phyloP scores from a whole-genome alignment of 1,284 basidiomycete species.

The Hymenochaete sp. region DNA sequence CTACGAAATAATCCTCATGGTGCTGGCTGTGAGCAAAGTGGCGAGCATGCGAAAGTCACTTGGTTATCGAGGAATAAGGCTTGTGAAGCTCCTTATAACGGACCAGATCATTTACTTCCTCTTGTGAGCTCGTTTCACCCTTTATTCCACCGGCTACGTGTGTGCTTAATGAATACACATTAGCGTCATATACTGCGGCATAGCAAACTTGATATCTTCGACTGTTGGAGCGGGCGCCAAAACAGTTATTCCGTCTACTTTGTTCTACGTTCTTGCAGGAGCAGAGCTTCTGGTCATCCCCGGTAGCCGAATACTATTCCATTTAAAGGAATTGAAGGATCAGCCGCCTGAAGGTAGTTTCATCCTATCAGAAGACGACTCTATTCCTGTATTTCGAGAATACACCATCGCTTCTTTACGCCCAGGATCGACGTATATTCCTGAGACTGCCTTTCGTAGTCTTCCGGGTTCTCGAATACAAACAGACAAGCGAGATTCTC shows the following conservation, averaged over 20 bases:
- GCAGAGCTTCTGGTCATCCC: neutral
- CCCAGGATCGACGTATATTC: neutral
- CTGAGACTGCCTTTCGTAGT: neutral
- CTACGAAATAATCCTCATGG: neutral
- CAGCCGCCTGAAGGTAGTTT: neutral
- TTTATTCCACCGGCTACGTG: neutral
- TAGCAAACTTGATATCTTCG: neutral
- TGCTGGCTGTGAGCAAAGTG: neutral
- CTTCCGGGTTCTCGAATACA: neutral
- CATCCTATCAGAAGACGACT: neutral
- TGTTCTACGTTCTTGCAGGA: neutral
- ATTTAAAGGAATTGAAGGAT: neutral
- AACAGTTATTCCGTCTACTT: neutral
- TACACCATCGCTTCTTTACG: neutral
- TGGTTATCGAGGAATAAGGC: neutral
- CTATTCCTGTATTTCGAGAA: neutral
- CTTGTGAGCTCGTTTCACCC: neutral
- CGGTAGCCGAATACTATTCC: neutral
- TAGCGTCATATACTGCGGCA: neutral
- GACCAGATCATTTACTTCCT: slow-evolving; percentile 3
- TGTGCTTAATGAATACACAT: neutral
- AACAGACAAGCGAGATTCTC: neutral
- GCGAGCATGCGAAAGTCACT: neutral
- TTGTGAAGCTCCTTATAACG: neutral
- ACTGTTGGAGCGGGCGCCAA: neutral